Percentiles rank a stretch among this genome's conserved stretches.
Conservation (phyloP, 352 stramenopile species). For the Pelagophyceae sp. region DNA sequence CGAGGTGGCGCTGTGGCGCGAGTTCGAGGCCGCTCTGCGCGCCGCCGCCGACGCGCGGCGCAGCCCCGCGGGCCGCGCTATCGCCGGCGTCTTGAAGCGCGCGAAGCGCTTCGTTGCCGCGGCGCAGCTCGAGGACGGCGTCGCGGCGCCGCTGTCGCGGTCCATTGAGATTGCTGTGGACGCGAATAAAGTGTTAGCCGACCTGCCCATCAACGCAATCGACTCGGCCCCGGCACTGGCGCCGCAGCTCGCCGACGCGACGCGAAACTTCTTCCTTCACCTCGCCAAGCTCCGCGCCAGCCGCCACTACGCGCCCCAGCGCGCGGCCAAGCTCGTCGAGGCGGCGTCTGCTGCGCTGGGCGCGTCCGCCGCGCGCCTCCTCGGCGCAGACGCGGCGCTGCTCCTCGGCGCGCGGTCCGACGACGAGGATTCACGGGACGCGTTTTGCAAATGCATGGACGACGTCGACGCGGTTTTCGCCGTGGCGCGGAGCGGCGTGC, state of each 20-base stretch:
- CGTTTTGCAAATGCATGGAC: constrained; percentile 21
- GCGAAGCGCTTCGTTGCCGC: constrained; percentile 10
- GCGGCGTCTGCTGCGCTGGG: background rate
- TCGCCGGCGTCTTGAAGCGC: background rate
- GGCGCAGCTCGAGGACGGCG: constrained; percentile 13
- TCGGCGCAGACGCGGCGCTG: background rate
- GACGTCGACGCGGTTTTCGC: constrained; percentile 18
- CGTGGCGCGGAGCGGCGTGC: constrained; percentile 27
- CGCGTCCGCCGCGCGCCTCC: background rate
- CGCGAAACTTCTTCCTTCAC: background rate
- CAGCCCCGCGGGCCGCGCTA: background rate
- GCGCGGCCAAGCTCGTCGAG: background rate
- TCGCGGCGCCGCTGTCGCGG: background rate
- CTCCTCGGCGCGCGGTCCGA: background rate
- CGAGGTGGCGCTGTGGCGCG: constrained; percentile 5
- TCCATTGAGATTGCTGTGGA: background rate
- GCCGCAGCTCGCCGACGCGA: background rate
- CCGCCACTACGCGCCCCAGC: background rate
- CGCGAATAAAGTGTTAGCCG: background rate
- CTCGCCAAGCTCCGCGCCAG: constrained; percentile 1
- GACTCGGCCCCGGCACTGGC: background rate
- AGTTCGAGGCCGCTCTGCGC: background rate
- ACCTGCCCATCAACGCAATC: background rate
- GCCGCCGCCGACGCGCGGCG: background rate
- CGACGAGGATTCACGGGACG: background rate